A percentile compares a stretch with the other conserved stretches of the same genome.
Evolutionary conservation across 495 filamentous ascomycete genomes (phyloP).

Genomic region (Podospora pseudocomata): DNA sequence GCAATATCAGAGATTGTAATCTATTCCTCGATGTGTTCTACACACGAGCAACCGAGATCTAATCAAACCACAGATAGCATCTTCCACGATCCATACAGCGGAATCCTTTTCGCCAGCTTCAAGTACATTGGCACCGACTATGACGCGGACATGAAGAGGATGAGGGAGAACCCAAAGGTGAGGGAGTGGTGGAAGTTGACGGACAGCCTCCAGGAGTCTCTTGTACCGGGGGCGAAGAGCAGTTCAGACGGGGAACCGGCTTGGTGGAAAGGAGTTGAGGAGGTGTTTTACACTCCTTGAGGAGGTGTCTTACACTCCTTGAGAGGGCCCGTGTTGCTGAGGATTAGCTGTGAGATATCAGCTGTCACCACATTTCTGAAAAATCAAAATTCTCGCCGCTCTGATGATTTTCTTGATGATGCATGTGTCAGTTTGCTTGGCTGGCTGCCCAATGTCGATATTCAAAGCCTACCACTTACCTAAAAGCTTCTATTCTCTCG

Average conservation of each 20-base stretch:
- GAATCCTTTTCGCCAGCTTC: constrained; percentile 66
- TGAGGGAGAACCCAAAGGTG: constrained; percentile 65
- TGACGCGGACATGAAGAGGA: constrained; percentile 66
- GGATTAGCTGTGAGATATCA: neutral
- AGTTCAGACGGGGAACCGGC: constrained; percentile 58
- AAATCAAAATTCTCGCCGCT: too few species aligned
- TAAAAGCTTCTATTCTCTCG: neutral
- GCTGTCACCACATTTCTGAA: neutral
- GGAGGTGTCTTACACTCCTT: constrained; percentile 65
- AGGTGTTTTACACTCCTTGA: constrained; percentile 64
- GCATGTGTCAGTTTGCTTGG: neutral
- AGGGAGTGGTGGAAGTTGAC: constrained; percentile 78
- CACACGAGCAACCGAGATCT: neutral
- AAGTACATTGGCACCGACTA: constrained; percentile 71
- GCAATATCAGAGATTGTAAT: constrained; percentile 69
- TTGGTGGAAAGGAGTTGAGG: constrained; percentile 70
- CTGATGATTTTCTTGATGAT: too few species aligned
- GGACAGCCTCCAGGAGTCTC: constrained; percentile 62
- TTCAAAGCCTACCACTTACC: neutral
- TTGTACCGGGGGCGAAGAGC: constrained; percentile 59
- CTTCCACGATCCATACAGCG: constrained; percentile 58
- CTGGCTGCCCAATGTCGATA: neutral
- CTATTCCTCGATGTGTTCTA: constrained; percentile 2
- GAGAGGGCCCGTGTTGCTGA: constrained; percentile 3
- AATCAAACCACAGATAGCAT: constrained; percentile 56